A percentile compares a stretch with the other conserved stretches of the same genome.
phyloP scores from a whole-genome alignment of 805 yeast species.

The Suhomyces sp. region DNA sequence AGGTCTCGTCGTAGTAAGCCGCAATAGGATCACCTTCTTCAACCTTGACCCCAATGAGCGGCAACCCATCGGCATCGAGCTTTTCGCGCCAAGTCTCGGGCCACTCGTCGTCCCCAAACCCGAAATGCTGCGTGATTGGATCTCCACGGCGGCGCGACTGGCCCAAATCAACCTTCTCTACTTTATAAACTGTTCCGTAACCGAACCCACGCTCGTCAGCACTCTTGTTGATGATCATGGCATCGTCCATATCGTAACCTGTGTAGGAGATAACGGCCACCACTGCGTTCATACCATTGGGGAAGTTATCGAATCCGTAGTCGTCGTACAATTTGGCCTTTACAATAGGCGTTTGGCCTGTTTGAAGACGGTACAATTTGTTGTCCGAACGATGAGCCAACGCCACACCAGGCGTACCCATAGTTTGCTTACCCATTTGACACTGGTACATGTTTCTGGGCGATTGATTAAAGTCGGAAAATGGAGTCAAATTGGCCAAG shows the following conservation, averaged over 20 bases:
- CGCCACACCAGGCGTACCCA: slow-evolving; percentile 99
- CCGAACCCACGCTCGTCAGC: slow-evolving; percentile 98
- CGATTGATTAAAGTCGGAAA: slow-evolving; percentile 97
- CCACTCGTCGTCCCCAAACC: slow-evolving; percentile 91
- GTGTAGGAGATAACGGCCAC: slow-evolving; percentile 98
- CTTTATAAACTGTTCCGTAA: slow-evolving; percentile 94
- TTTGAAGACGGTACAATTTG: slow-evolving; percentile 86
- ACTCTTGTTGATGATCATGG: slow-evolving; percentile 95
- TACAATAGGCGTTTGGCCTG: slow-evolving; percentile 97
- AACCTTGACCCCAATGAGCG: slow-evolving; percentile 80
- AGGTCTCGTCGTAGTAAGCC: slow-evolving; percentile 87
- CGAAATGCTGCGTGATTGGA: slow-evolving; percentile 90
- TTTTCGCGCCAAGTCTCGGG: slow-evolving; percentile 87
- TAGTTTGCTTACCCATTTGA: slow-evolving; percentile 99
- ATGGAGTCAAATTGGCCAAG: slow-evolving; percentile 95
- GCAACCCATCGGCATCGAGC: slow-evolving; percentile 90
- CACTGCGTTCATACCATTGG: slow-evolving; percentile 97
- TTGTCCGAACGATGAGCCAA: slow-evolving; percentile 89
- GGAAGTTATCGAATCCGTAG: slow-evolving; percentile 97
- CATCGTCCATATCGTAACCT: slow-evolving; percentile 99
- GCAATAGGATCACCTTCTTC: slow-evolving; percentile 95
- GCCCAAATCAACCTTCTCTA: slow-evolving; percentile 83
- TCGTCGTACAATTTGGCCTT: slow-evolving; percentile 91
- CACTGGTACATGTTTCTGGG: slow-evolving; percentile 99
- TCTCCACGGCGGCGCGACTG: slow-evolving; percentile 83